These are phyloP conservation scores for Colletotrichum sp. DNA, from an alignment of 2,329 filamentous ascomycete species.

Conservation along the genomic window DNA sequence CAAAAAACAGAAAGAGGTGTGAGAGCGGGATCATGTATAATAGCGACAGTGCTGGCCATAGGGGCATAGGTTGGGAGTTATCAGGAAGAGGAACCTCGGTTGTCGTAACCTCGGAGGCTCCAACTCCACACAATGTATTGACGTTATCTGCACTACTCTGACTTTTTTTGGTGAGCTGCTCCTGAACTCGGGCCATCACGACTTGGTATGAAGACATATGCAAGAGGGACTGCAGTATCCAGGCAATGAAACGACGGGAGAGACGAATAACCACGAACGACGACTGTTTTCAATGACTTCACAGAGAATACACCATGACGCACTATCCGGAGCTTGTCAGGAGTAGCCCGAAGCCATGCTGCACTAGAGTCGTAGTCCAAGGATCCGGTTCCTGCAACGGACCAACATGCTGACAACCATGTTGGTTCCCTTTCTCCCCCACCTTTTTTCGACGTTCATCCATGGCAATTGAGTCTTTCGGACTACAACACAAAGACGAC, in stretches of 20 bases:
- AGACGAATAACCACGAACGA: neutral
- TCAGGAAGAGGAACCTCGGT: neutral
- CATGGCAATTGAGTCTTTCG: neutral
- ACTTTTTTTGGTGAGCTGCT: neutral
- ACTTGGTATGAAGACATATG: neutral
- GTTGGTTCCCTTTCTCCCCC: neutral
- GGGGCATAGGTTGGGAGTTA: constrained; percentile 12
- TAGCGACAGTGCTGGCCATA: neutral
- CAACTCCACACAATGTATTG: neutral
- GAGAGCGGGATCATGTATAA: neutral
- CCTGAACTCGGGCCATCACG: accelerated
- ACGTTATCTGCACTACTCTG: neutral
- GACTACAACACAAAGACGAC: neutral
- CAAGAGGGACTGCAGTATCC: neutral
- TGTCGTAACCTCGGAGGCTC: neutral
- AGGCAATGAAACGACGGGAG: neutral
- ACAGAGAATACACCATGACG: neutral
- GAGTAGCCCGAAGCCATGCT: neutral
- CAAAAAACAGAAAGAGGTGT: neutral
- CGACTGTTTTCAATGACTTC: neutral
- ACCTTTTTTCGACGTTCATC: neutral
- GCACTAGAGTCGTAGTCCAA: neutral
- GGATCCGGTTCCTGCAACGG: neutral
- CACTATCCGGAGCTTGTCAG: neutral
- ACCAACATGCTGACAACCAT: neutral